Conservation (phyloP, 305 asterid species). For the Salvia sclarea region DNA sequence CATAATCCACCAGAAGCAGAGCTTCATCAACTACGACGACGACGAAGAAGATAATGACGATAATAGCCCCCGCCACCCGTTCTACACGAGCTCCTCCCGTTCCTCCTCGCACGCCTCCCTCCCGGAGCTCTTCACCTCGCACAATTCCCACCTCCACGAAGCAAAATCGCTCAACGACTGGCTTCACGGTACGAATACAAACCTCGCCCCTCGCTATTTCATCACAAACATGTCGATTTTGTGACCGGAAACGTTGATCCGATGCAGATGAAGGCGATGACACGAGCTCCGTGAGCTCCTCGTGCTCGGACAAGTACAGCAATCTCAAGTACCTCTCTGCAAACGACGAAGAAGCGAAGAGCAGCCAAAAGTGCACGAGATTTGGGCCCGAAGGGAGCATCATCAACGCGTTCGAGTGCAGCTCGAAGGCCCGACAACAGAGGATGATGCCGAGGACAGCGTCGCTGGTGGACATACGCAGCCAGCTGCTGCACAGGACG, state of each 20-base stretch:
- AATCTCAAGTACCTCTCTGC: conserved; percentile 41
- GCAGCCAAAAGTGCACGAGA: conserved; percentile 47
- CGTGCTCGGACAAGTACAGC: conserved; percentile 42
- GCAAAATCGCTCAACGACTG: conserved; percentile 38
- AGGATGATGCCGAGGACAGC: conserved; percentile 44
- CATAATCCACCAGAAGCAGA: conserved; percentile 43
- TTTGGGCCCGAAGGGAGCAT: conserved; percentile 50
- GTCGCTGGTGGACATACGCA: conserved; percentile 62
- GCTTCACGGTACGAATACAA: conserved; percentile 45
- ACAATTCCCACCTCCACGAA: conserved; percentile 21
- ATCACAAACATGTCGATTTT: neutral
- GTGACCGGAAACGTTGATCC: neutral
- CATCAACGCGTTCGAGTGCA: conserved; percentile 7
- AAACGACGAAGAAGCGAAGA: conserved; percentile 35
- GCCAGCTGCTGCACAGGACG: conserved; percentile 62
- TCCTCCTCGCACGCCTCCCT: conserved; percentile 69
- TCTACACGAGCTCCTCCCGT: conserved; percentile 46
- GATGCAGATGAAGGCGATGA: conserved; percentile 61
- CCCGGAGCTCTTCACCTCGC: conserved; percentile 39
- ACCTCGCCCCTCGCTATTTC: neutral
- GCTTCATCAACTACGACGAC: conserved; percentile 42
- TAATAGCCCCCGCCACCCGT: conserved; percentile 52
- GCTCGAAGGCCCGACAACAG: conserved; percentile 26
- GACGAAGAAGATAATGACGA: conserved; percentile 47
- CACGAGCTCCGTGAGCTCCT: conserved; percentile 57